These are phyloP conservation scores for Peterozyma toletana DNA, from an alignment of 805 yeast species.

Conservation along the genomic window DNA sequence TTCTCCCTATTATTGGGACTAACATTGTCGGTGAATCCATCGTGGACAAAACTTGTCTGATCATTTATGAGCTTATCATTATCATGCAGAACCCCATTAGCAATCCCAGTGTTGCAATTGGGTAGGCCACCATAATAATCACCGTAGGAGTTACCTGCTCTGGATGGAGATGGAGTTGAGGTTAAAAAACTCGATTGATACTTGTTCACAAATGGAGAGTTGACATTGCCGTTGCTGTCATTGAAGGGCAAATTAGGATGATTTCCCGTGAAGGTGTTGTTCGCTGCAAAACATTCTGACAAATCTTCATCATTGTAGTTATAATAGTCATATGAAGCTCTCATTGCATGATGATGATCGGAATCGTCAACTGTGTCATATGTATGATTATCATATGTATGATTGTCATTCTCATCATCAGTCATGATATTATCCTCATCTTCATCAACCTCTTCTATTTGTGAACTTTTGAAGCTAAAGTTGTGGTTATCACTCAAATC, in stretches of 20 bases:
- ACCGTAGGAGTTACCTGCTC: background rate
- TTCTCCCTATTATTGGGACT: no score
- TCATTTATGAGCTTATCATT: no score
- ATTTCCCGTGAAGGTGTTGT: no score
- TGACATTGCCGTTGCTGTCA: background rate
- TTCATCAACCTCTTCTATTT: constrained; percentile 13
- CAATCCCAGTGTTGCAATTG: no score
- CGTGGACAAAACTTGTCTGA: no score
- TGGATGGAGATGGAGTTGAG: background rate
- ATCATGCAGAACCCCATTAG: no score
- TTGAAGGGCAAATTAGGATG: background rate
- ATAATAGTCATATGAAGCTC: no score
- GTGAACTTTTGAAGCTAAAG: constrained; percentile 4
- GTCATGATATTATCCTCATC: constrained; percentile 8
- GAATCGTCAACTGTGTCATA: background rate
- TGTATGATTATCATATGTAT: background rate
- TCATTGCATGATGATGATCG: no score
- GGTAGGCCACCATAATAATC: background rate
- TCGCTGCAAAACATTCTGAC: no score
- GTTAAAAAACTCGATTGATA: background rate
- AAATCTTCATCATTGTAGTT: no score
- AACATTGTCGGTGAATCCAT: no score
- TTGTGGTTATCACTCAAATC: background rate
- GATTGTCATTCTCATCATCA: constrained; percentile 1
- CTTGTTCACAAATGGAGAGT: background rate